Conservation (phyloP, 75 land plant species). For the Pinus albicaulis region DNA sequence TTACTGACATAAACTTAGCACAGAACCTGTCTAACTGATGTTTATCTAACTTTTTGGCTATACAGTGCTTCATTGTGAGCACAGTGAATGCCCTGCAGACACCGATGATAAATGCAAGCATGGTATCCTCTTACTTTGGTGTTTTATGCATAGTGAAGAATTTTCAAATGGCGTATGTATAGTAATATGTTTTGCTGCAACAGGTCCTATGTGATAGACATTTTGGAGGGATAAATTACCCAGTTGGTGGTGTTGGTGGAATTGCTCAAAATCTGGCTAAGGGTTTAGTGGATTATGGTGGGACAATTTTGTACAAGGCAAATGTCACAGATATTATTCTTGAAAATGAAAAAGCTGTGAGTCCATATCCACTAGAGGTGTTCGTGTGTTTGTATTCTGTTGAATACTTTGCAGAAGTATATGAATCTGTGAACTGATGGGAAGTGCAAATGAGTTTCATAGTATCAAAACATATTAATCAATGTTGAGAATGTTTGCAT, state of each 20-base stretch:
- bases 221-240: conserved; percentile 97
- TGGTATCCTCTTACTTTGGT: conserved; percentile 50
- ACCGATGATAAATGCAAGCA: conserved; percentile 98
- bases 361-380: conserved; percentile 12
- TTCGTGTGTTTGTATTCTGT: background rate
- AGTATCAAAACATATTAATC: background rate
- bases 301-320: conserved; percentile 79
- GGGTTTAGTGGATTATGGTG: conserved; percentile 83
- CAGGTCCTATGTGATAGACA: conserved; percentile 97
- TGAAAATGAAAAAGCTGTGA: conserved; percentile 79
- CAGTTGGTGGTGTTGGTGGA: conserved; percentile 95
- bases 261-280: conserved; percentile 85
- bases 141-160: background rate
- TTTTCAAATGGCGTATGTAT: background rate
- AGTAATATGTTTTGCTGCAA: background rate
- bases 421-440: background rate
- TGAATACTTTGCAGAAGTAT: conserved; percentile 2
- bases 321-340: conserved; percentile 75
- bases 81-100: conserved; percentile 92
- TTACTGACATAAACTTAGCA: background rate
- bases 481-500: background rate
- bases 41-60: conserved; percentile 2
- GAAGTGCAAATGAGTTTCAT: background rate
- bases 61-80: conserved; percentile 98
- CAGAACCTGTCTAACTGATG: background rate